phyloP scores from a whole-genome alignment of 129 eudicot species.

The Chrysanthemum seticuspe region DNA sequence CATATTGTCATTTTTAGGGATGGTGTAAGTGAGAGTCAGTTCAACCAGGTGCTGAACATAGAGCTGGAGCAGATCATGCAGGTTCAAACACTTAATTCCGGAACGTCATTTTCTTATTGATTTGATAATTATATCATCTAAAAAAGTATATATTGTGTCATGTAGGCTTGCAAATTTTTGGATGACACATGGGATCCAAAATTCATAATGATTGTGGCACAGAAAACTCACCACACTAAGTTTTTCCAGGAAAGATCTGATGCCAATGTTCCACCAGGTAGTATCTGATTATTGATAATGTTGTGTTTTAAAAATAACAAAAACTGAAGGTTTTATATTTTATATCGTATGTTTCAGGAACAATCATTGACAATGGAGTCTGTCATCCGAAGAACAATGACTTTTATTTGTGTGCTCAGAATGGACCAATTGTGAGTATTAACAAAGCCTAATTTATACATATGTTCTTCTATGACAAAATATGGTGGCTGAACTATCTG shows the following conservation, averaged over 20 bases:
- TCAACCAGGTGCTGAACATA: constrained; percentile 66
- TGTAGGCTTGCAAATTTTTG: constrained; percentile 47
- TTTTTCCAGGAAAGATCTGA: constrained; percentile 44
- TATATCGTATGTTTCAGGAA: constrained; percentile 37
- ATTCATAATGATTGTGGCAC: constrained; percentile 65
- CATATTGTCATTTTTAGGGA: constrained; percentile 70
- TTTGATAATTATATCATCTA: background rate
- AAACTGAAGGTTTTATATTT: background rate
- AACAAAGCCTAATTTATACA: background rate
- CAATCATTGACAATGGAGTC: constrained; percentile 55
- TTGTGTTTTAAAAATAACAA: background rate
- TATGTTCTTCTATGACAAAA: background rate
- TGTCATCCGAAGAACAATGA: constrained; percentile 74
- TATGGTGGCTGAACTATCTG: background rate
- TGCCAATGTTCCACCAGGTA: constrained; percentile 82
- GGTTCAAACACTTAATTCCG: background rate
- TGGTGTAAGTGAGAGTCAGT: constrained; percentile 81
- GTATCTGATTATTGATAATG: background rate
- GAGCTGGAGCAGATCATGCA: constrained; percentile 66
- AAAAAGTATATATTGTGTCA: constrained; percentile 28
- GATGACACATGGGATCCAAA: constrained; percentile 53
- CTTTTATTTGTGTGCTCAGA: constrained; percentile 81
- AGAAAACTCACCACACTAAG: constrained; percentile 80
- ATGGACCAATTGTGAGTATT: constrained; percentile 74
- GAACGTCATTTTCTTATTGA: constrained; percentile 32